phyloP scores from a whole-genome alignment of 2,329 filamentous ascomycete species.

The Monosporascus cannonballus region DNA sequence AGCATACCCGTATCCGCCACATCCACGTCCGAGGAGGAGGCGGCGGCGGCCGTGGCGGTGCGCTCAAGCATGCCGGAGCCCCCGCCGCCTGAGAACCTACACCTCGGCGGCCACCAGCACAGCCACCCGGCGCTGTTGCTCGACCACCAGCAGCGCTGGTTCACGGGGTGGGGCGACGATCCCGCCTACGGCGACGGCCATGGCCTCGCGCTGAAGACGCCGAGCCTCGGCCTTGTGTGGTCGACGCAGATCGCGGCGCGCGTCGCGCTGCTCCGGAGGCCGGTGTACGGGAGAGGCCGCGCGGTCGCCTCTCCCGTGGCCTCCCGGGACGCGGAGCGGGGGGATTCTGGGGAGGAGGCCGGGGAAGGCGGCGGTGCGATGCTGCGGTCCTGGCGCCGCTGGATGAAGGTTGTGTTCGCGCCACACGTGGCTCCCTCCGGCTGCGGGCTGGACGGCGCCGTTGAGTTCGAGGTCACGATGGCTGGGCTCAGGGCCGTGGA shows the following conservation, averaged over 20 bases:
- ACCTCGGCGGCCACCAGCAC: conserved; percentile 24
- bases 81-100: conserved; percentile 22
- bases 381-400: conserved; percentile 60
- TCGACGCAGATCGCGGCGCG: conserved; percentile 80
- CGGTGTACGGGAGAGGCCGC: conserved; percentile 38
- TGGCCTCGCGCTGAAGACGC: conserved; percentile 61
- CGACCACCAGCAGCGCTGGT: conserved; percentile 89
- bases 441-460: conserved; percentile 41
- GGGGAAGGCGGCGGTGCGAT: conserved; percentile 34
- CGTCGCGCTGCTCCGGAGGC: conserved; percentile 71
- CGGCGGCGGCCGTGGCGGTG: conserved; percentile 6
- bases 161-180: conserved; percentile 89
- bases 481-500: conserved; percentile 48
- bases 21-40: background rate
- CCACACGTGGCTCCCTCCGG: conserved; percentile 59
- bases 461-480: conserved; percentile 71
- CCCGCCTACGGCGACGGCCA: conserved; percentile 32
- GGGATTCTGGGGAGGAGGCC: conserved; percentile 33
- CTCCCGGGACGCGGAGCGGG: conserved; percentile 26
- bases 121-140: conserved; percentile 55
- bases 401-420: conserved; percentile 86
- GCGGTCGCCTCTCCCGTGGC: conserved; percentile 9
- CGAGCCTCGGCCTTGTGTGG: conserved; percentile 84
- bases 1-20: conserved; percentile 29
- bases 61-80: conserved; percentile 30